Evolutionary conservation across 257 asterid species (phyloP).

Genomic region (Verbena officinalis): DNA sequence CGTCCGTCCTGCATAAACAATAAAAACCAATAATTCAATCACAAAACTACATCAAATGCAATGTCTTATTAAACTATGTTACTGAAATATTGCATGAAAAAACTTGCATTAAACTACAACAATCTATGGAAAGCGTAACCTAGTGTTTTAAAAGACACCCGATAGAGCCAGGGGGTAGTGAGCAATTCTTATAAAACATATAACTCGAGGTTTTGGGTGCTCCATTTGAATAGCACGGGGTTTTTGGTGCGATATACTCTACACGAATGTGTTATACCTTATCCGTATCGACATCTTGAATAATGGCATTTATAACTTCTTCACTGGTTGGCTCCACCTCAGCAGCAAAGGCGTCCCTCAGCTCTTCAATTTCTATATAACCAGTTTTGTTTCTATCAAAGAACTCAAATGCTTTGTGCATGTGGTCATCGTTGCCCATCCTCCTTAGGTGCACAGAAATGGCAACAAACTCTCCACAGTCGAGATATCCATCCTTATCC

Average conservation of each 20-base stretch:
- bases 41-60: no score
- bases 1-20: conserved; percentile 55
- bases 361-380: conserved; percentile 67
- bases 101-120: no score
- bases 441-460: conserved; percentile 65
- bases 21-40: no score
- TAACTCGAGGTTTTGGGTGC: no score
- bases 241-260: not conserved
- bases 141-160: not conserved
- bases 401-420: conserved; percentile 59
- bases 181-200: no score
- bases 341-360: conserved; percentile 57
- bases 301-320: conserved; percentile 63
- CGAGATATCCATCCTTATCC: conserved; percentile 63
- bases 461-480: conserved; percentile 63
- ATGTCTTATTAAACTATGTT: no score
- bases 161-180: not conserved
- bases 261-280: conserved; percentile 44
- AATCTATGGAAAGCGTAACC: no score
- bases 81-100: no score
- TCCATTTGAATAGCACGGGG: no score
- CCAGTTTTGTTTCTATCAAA: conserved; percentile 62
- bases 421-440: conserved; percentile 68
- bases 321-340: conserved; percentile 59
- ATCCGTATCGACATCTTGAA: conserved; percentile 72